phyloP scores from a whole-genome alignment of 2,329 filamentous ascomycete genomes.

The Fusarium gaditjirri region DNA sequence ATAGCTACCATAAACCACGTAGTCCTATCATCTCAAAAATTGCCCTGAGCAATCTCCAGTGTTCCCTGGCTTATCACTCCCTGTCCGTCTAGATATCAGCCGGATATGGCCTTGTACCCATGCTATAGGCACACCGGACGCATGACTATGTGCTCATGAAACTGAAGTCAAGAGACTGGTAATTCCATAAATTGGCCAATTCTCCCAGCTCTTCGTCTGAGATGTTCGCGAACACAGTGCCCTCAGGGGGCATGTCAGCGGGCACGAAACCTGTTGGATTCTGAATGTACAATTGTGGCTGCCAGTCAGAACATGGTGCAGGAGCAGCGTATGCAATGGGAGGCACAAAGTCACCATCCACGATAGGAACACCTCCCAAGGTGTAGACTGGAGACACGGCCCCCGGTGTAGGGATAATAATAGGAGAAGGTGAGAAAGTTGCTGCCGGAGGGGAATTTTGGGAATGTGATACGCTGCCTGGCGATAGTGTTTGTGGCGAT shows the following conservation, averaged over 20 bases:
- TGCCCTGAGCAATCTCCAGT: background rate
- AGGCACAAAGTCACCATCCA: background rate
- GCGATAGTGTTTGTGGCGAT: conserved; percentile 9
- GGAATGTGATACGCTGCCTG: background rate
- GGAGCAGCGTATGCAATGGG: conserved; percentile 10
- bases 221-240: conserved; percentile 43
- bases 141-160: conserved; percentile 38
- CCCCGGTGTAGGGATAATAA: background rate
- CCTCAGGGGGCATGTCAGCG: conserved; percentile 12
- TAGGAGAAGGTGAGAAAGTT: conserved; percentile 2
- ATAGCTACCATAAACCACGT: no score
- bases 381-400: conserved; percentile 19
- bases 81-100: background rate
- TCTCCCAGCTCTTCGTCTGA: conserved; percentile 50
- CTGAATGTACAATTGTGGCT: conserved; percentile 21
- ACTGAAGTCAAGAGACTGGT: conserved; percentile 48
- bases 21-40: background rate
- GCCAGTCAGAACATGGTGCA: conserved; percentile 22
- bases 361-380: background rate
- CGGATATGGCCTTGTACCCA: background rate
- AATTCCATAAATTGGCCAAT: conserved; percentile 49
- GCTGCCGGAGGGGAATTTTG: conserved; percentile 14
- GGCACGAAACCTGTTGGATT: conserved; percentile 11
- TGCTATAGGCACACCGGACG: background rate
- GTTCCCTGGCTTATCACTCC: background rate